phyloP scores from a whole-genome alignment of 2,329 filamentous ascomycete species.

The Aspergillus fructus region DNA sequence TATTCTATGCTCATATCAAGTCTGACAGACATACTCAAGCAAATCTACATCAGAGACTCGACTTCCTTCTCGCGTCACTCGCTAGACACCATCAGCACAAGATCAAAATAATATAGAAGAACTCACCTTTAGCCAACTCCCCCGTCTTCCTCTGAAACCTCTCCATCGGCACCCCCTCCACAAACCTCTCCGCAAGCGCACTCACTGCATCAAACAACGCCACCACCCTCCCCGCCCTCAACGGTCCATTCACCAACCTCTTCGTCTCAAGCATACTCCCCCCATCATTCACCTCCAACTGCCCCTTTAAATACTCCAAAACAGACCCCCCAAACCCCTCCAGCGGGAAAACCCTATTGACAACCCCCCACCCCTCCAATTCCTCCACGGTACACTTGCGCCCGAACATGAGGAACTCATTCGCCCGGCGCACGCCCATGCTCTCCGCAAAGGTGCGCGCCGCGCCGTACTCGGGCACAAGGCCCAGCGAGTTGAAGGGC shows the following conservation, averaged over 20 bases:
- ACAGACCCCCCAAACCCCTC: constrained; percentile 46
- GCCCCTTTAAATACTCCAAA: constrained; percentile 41
- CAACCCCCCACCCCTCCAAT: constrained; percentile 44
- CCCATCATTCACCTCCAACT: constrained; percentile 49
- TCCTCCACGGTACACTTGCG: constrained; percentile 46
- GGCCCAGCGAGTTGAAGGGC: constrained; percentile 48
- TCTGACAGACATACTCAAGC: too few relatives aligned
- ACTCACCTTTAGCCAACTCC: background rate
- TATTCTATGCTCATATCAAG: too few relatives aligned
- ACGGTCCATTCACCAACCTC: constrained; percentile 48
- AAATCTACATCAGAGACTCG: too few relatives aligned
- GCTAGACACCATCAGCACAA: background rate
- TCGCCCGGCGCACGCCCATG: constrained; percentile 52
- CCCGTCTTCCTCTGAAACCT: constrained; percentile 44
- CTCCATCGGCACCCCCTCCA: constrained; percentile 47
- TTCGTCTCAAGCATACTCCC: constrained; percentile 56
- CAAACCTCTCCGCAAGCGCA: constrained; percentile 51
- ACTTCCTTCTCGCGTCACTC: background rate
- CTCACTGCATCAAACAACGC: constrained; percentile 50
- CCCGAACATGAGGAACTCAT: constrained; percentile 55
- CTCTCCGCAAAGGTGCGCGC: constrained; percentile 47
- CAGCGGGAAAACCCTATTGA: constrained; percentile 47
- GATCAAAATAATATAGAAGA: background rate
- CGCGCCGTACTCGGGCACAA: constrained; percentile 52
- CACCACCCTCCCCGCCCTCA: constrained; percentile 46